Evolutionary conservation across 2,329 filamentous ascomycete genomes (phyloP).

Genomic region (Cordyceps tenuipes): DNA sequence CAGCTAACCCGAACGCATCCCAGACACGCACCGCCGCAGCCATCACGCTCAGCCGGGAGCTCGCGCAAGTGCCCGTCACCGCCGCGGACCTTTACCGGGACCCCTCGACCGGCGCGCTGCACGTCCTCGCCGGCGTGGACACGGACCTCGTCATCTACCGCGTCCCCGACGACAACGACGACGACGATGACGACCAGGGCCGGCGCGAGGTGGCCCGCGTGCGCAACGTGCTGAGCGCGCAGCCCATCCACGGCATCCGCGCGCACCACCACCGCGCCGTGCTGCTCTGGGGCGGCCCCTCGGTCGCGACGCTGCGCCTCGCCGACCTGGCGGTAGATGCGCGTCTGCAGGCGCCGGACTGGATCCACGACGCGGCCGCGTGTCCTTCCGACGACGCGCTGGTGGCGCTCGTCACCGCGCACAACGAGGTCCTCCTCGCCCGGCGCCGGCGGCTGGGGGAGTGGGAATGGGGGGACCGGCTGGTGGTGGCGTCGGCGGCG

Average conservation of each 20-base stretch:
- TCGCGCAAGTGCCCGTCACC: slow-evolving; percentile 48
- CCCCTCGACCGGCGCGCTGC: not conserved
- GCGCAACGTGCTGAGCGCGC: slow-evolving; percentile 50
- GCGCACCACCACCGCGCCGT: slow-evolving; percentile 30
- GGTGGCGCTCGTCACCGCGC: slow-evolving; percentile 68
- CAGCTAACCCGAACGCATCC: not conserved
- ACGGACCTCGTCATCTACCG: slow-evolving; percentile 48
- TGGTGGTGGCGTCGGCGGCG: no score
- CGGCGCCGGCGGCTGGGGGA: slow-evolving; percentile 55
- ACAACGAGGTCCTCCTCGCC: slow-evolving; percentile 67
- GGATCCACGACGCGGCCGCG: slow-evolving; percentile 63
- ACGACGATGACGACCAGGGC: slow-evolving; percentile 19
- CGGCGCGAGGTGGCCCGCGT: slow-evolving; percentile 27
- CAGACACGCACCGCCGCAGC: not conserved
- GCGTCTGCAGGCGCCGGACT: slow-evolving; percentile 54
- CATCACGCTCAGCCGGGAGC: slow-evolving; percentile 23
- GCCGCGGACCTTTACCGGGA: slow-evolving; percentile 45
- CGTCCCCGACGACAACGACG: slow-evolving; percentile 21
- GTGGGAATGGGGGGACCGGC: no score
- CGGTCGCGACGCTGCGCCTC: slow-evolving; percentile 30
- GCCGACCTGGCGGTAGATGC: slow-evolving; percentile 9
- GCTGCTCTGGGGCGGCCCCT: slow-evolving; percentile 64
- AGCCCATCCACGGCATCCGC: slow-evolving; percentile 67
- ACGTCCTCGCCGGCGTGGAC: slow-evolving; percentile 52
- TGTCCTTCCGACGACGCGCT: slow-evolving; percentile 33